Conservation (phyloP, 345 rosid species). For the Euclidium syriacum region DNA sequence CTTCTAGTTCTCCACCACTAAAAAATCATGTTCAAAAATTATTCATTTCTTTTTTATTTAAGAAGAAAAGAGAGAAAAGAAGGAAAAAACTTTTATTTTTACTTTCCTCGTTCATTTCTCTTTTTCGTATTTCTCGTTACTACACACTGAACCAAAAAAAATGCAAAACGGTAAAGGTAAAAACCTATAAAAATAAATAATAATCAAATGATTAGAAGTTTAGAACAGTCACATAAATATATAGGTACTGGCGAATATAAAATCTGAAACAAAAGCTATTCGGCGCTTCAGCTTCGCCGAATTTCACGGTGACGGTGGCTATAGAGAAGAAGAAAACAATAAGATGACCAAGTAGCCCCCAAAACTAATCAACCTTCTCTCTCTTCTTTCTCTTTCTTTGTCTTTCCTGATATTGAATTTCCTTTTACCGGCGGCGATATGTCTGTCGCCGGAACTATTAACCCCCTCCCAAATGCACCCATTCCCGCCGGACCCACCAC, state of each 20-base stretch:
- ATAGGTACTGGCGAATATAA: not conserved
- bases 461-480: slow-evolving; percentile 40
- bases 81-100: too few species aligned
- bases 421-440: slow-evolving; percentile 28
- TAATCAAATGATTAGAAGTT: slow-evolving; percentile 3
- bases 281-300: slow-evolving; percentile 17
- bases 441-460: slow-evolving; percentile 50
- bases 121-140: too few species aligned
- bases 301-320: slow-evolving; percentile 19
- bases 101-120: too few species aligned
- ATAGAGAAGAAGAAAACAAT: not conserved
- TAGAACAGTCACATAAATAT: slow-evolving; percentile 11
- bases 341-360: slow-evolving; percentile 10
- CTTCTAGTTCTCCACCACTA: too few species aligned
- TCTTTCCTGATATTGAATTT: not conserved
- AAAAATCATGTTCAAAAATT: too few species aligned
- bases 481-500: slow-evolving; percentile 38
- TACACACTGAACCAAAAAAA: too few species aligned
- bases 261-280: not conserved
- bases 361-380: not conserved
- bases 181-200: too few species aligned
- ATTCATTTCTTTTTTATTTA: too few species aligned
- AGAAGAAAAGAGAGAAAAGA: too few species aligned
- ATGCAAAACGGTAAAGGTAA: not conserved
- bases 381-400: not conserved